phyloP scores from a whole-genome alignment of 2,329 filamentous ascomycete genomes.

The Scedosporium dehoogii region DNA sequence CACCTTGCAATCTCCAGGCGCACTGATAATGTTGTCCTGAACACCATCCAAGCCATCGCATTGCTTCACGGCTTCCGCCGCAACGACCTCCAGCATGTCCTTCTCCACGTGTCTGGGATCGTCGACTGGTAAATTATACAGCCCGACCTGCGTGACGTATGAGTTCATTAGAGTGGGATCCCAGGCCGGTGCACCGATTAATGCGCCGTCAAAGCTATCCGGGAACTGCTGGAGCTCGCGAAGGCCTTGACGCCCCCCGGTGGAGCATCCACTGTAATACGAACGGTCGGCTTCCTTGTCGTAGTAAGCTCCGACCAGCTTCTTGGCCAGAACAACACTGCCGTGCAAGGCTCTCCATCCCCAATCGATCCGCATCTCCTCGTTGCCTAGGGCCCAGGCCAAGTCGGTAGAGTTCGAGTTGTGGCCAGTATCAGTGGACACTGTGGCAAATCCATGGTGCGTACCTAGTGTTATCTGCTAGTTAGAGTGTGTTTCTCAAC shows the following conservation, averaged over 20 bases:
- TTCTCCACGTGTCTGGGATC: slow-evolving; percentile 14
- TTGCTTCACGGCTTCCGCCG: slow-evolving; percentile 28
- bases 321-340: slow-evolving; percentile 37
- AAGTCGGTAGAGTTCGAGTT: slow-evolving; percentile 7
- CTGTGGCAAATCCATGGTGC: slow-evolving; percentile 12
- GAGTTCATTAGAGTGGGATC: slow-evolving; percentile 17
- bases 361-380: slow-evolving; percentile 21
- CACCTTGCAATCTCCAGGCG: slow-evolving; percentile 29
- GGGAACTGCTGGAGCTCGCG: slow-evolving; percentile 43
- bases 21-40: slow-evolving; percentile 34
- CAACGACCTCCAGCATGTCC: slow-evolving; percentile 29
- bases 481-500: background rate
- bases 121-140: slow-evolving; percentile 21
- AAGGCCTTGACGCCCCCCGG: slow-evolving; percentile 48
- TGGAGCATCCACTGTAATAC: slow-evolving; percentile 51
- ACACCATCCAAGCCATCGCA: slow-evolving; percentile 40
- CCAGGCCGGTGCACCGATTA: slow-evolving; percentile 32
- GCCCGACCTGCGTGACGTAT: slow-evolving; percentile 13
- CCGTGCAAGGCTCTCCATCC: slow-evolving; percentile 29
- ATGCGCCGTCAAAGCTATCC: slow-evolving; percentile 46
- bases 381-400: slow-evolving; percentile 11
- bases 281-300: slow-evolving; percentile 28
- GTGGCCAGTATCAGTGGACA: slow-evolving; percentile 16
- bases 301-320: slow-evolving; percentile 37
- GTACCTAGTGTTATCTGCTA: background rate